Conservation (phyloP, 1,284 basidiomycete species). For the Pseudozyma hubeiensis region DNA sequence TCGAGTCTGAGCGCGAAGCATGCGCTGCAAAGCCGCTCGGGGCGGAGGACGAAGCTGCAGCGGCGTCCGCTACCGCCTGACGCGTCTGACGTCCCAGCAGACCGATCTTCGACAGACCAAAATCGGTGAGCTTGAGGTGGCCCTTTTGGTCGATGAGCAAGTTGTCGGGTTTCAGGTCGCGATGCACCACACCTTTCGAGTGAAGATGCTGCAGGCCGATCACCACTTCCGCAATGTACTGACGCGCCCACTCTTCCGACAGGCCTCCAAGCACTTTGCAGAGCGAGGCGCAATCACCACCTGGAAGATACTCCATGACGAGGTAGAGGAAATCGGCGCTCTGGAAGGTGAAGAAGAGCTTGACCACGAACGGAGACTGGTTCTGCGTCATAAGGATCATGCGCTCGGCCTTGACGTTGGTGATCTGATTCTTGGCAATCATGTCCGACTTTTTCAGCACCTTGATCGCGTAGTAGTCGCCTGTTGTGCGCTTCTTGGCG, state of each 20-base stretch:
- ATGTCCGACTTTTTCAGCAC: constrained; percentile 99
- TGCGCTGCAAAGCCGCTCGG: constrained; percentile 16
- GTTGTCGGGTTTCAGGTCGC: constrained; percentile 98
- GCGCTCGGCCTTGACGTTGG: constrained; percentile 98
- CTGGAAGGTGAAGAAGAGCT: constrained; percentile 72
- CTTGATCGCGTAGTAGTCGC: constrained; percentile 99
- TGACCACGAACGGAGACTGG: constrained; percentile 87
- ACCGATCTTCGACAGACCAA: constrained; percentile 96
- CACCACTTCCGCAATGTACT: constrained; percentile 95
- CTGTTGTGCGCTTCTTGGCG: constrained; percentile 96
- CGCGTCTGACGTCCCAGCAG: constrained; percentile 85
- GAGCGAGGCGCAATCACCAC: constrained; percentile 94
- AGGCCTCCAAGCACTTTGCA: constrained; percentile 94
- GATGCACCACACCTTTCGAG: constrained; percentile 92
- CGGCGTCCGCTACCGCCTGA: constrained; percentile 25
- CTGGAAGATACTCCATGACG: constrained; percentile 74
- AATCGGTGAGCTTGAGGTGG: constrained; percentile 96
- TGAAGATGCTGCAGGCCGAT: constrained; percentile 95
- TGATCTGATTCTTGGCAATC: constrained; percentile 99
- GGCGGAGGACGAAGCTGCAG: constrained; percentile 11
- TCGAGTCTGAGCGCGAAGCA: constrained; percentile 22
- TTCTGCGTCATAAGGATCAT: constrained; percentile 99
- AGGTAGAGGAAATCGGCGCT: constrained; percentile 70
- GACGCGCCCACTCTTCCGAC: constrained; percentile 94
- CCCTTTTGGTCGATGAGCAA: constrained; percentile 94